phyloP scores from a whole-genome alignment of 495 filamentous ascomycete genomes.

The Penicillium simplicissimum region DNA sequence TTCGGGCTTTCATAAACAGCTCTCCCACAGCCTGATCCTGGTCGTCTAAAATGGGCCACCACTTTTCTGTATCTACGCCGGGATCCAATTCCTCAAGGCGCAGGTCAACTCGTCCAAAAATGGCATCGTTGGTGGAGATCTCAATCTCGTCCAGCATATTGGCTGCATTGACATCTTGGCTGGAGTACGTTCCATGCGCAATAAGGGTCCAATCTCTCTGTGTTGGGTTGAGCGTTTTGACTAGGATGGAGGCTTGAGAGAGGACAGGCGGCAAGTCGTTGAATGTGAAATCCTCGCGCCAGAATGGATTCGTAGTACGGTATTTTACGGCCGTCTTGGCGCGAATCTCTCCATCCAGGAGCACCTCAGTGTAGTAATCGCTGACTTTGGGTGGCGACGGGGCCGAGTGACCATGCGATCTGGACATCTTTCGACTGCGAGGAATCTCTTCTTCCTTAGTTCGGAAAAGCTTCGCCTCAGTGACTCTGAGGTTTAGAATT shows the following conservation, averaged over 20 bases:
- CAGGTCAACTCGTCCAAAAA: conserved; percentile 77
- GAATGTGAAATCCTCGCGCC: conserved; percentile 91
- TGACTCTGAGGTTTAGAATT: conserved; percentile 56
- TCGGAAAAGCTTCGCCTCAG: conserved; percentile 58
- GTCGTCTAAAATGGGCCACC: conserved; percentile 81
- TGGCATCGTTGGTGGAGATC: conserved; percentile 55
- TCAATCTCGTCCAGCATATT: conserved; percentile 52
- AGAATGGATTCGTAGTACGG: conserved; percentile 84
- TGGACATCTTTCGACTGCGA: conserved; percentile 43
- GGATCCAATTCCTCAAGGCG: conserved; percentile 79
- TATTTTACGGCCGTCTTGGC: conserved; percentile 81
- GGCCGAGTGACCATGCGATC: conserved; percentile 35
- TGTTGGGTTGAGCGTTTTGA: conserved; percentile 65
- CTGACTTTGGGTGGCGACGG: conserved; percentile 33
- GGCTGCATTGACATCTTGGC: conserved; percentile 44
- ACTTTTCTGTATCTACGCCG: conserved; percentile 80
- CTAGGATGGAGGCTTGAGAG: conserved; percentile 74
- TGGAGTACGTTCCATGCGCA: conserved; percentile 48
- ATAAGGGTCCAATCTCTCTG: conserved; percentile 57
- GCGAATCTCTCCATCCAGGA: conserved; percentile 85
- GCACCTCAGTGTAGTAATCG: conserved; percentile 85
- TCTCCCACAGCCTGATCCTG: conserved; percentile 76
- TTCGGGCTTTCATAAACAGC: conserved; percentile 78
- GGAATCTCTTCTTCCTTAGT: conserved; percentile 34
- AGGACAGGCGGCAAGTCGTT: conserved; percentile 77